Conservation (phyloP, 2,329 filamentous ascomycete genomes). For the Fusarium succisae region DNA sequence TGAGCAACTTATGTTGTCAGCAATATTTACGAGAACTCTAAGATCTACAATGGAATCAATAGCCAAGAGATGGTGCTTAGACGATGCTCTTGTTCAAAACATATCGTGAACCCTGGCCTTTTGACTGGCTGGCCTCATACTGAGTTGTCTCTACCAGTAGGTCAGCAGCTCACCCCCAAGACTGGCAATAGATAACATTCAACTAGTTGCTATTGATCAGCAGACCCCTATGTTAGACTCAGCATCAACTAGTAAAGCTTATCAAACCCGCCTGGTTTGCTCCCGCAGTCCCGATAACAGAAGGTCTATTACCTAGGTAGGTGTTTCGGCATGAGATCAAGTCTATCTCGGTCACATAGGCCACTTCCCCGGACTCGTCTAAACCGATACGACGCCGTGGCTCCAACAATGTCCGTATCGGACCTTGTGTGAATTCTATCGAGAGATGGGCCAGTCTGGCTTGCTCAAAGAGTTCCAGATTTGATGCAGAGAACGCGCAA, state of each 20-base stretch:
- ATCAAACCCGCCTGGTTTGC: background rate
- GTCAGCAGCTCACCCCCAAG: conserved; percentile 28
- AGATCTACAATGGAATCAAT: background rate
- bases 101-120: background rate
- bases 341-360: conserved; percentile 18
- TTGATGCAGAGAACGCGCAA: conserved; percentile 26
- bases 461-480: conserved; percentile 27
- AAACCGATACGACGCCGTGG: conserved; percentile 20
- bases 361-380: conserved; percentile 26
- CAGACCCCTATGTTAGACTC: conserved; percentile 20
- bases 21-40: background rate
- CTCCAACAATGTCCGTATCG: background rate
- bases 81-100: conserved; percentile 1
- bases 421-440: conserved; percentile 35
- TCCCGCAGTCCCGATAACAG: background rate
- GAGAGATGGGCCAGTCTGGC: background rate
- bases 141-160: background rate
- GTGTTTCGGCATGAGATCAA: conserved; percentile 12
- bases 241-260: background rate
- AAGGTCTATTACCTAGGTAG: conserved; percentile 1
- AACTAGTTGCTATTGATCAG: conserved; percentile 14
- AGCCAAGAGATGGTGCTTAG: conserved; percentile 18
- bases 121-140: background rate
- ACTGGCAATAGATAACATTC: background rate
- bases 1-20: background rate